Evolutionary conservation across 2,329 filamentous ascomycete genomes (phyloP), one percentile per base, ranked within the genome.

Genomic region (Neurospora sp.): DNA sequence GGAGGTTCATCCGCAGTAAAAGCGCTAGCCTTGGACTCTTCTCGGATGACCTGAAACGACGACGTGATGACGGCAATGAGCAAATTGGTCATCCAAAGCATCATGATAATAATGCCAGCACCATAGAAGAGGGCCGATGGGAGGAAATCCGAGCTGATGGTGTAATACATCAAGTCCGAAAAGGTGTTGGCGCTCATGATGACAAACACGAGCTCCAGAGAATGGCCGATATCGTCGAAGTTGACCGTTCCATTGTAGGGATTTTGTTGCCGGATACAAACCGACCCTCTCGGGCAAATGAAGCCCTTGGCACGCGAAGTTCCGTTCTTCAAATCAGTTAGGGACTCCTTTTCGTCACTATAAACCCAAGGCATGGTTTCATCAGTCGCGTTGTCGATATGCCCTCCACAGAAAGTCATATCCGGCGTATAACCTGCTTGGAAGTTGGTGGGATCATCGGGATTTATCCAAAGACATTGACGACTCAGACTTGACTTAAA

Each of bases 111-210:
- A 77, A 97, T 95, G 33, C 86, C 87, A 12, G 85, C 87, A 36
- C 85, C 88, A 69, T 90, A 90, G 76, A 89, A 99, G 2, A 98
- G 82, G 1, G 94, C 92, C 4, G 93, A 89, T 17, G 92, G 87
- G 6, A 97, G 86, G 76, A 97, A 98, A 78, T 99, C 96, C 36
- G 92, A 96, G 76, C 97, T 89, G 68, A 92, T 93, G 4, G 95
- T 93, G 75, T 93, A 92, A 80, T 99, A 99, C 84, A 99, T 93
- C 68, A 98, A 82, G 79, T 98, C 93, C 1, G 93, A 91, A 80
- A 96, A 99, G 0, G 96, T 99, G 78, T 99, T 99, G 67, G 93
- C 95, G 76, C 93, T 97, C 92, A 99, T 99, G 77, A 99, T 91
- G 68, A 99, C 93, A 77, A 99, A 99, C 2, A 99, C 94, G 70